phyloP scores from a whole-genome alignment of 352 stramenopile species.

The Blastocystis hominis region DNA sequence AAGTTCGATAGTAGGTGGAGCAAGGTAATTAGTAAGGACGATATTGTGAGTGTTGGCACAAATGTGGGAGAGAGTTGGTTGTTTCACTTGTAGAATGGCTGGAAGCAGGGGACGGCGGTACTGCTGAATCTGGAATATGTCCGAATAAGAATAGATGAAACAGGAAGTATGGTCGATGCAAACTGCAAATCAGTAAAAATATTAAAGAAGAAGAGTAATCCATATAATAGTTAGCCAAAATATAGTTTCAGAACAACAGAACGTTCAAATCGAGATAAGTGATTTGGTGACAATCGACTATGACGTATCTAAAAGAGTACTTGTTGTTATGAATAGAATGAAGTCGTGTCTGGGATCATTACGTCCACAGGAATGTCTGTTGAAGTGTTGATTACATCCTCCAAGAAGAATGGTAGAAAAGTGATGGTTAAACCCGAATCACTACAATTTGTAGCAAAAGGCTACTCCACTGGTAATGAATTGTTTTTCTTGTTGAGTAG shows the following conservation, averaged over 20 bases:
- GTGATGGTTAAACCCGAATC: neutral
- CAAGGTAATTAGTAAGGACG: slow-evolving; percentile 42
- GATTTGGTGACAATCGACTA: slow-evolving; percentile 27
- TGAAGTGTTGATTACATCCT: slow-evolving; percentile 18
- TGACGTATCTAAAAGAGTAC: neutral
- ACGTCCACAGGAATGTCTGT: neutral
- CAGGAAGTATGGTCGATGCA: neutral
- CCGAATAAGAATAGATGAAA: slow-evolving; percentile 2
- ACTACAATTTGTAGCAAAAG: slow-evolving; percentile 39
- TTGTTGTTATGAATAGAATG: neutral
- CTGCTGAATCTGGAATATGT: slow-evolving; percentile 17
- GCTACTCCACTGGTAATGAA: neutral
- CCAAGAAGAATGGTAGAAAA: slow-evolving; percentile 15
- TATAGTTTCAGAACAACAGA: slow-evolving; percentile 20
- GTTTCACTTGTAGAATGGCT: slow-evolving; percentile 11
- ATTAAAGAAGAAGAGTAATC: slow-evolving; percentile 40
- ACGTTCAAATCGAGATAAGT: slow-evolving; percentile 39
- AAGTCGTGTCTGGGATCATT: slow-evolving; percentile 50
- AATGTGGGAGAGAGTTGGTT: neutral
- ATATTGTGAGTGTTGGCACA: neutral
- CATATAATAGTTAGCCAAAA: neutral
- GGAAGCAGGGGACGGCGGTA: neutral
- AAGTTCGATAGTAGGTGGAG: slow-evolving; percentile 46
- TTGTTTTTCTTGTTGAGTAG: neutral
- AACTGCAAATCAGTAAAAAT: slow-evolving; percentile 53